Evolutionary conservation across 306 rosid species (phyloP).

Genomic region (Cicer pinnatifidum): DNA sequence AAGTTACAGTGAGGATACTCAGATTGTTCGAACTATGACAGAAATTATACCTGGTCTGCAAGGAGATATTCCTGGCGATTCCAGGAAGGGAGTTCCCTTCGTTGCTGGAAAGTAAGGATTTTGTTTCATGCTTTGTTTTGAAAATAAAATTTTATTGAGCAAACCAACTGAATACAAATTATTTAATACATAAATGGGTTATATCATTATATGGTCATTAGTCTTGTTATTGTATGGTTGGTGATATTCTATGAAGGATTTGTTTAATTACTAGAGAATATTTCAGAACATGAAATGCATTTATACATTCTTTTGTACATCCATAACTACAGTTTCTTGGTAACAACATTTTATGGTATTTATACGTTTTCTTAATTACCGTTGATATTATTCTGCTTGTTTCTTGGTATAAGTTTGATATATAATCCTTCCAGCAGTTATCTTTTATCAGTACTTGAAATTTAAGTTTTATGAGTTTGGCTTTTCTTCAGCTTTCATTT

Average conservation of each 20-base stretch:
- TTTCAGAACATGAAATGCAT: background rate
- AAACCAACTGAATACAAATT: background rate
- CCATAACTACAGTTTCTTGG: background rate
- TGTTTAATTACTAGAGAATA: slow-evolving; percentile 10
- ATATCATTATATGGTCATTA: background rate
- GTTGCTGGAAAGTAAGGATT: slow-evolving; percentile 90
- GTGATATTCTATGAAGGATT: background rate
- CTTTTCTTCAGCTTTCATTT: background rate
- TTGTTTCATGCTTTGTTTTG: slow-evolving; percentile 12
- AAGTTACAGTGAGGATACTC: slow-evolving; percentile 90
- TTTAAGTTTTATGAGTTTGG: background rate
- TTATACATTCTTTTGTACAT: slow-evolving; percentile 6
- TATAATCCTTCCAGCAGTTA: background rate
- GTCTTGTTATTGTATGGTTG: background rate
- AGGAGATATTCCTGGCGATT: slow-evolving; percentile 73
- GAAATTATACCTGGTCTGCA: slow-evolving; percentile 96
- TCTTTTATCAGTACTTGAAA: slow-evolving; percentile 16
- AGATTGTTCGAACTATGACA: slow-evolving; percentile 79
- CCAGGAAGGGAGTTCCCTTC: slow-evolving; percentile 76
- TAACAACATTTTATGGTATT: background rate
- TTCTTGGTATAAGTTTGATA: background rate
- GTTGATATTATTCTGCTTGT: background rate
- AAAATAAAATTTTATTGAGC: background rate
- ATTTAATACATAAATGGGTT: background rate
- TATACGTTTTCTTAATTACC: background rate